Base-by-base conservation (phyloP, 345 rosid species). In the Pugionium dolabratum region DNA sequence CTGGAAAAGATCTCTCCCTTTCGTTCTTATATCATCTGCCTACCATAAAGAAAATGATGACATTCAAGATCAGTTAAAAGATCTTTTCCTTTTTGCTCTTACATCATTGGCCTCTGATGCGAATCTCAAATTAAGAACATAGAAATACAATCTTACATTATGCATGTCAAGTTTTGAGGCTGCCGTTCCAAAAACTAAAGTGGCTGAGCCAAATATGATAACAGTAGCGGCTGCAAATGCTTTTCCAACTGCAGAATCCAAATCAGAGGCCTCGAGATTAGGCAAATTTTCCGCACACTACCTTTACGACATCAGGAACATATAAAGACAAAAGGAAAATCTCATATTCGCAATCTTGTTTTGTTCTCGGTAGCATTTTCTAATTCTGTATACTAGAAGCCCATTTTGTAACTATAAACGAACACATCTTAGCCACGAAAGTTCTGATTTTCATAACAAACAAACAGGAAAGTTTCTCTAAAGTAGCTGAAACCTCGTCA, bases 191-290 rank as follows among this genome's bases (percentile, higher is more conserved):
- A 90, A 82, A 18, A 75, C 65, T 73, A 84, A 40, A 37, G 87
- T 72, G 8, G 86, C 84, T 31, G 91, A 91, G 48, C 97, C 97
- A 74, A 90, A 93, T 56, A 93, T 80, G 65, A 86, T 18, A 7
- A 68, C 77, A 44, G 94, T 93, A 9, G 96, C 96, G 25, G 77
- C 83, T 45, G 81, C 83, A 79, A 90, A 93, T 49, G 97, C 98
- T 77, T 82, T 88, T 53, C 96, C 94, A 72, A 88, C 98, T 93
- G 66, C 44, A 40, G 28, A 45, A 44, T 48, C 48, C 52, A 52
- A 43, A 49, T 7, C 66, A 72, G 32, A 50, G 26, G 7, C 52
- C 4, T 36, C 37, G 4, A 57, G 60, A 25, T 57, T 33, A 41
- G 4, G 27, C 42, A 45, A 34, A 26, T 30, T 46, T 55, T 8